phyloP scores from a whole-genome alignment of 371 early-diverging fungal species.

The Haplosporangium sp. region DNA sequence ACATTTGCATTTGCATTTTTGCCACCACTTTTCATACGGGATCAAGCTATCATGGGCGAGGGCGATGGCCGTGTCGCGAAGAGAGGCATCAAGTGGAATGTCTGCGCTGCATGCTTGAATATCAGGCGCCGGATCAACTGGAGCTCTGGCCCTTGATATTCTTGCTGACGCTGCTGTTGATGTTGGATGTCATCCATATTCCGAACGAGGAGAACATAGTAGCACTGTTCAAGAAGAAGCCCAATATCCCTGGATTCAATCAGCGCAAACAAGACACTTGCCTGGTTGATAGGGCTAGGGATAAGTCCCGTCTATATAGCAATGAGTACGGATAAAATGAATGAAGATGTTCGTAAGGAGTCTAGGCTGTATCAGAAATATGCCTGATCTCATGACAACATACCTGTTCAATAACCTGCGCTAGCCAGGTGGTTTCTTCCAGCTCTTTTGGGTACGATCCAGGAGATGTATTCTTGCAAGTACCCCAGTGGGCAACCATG shows the following conservation, averaged over 20 bases:
- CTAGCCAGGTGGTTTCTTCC: constrained; percentile 41
- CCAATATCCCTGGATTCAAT: constrained; percentile 46
- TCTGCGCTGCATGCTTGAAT: constrained; percentile 45
- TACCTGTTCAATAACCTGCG: constrained; percentile 46
- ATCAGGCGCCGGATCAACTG: constrained; percentile 32
- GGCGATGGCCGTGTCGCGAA: constrained; percentile 4
- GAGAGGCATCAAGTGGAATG: constrained; percentile 48
- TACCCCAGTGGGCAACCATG: constrained; percentile 47
- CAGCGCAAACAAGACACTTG: constrained; percentile 36
- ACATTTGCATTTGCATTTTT: too few species aligned
- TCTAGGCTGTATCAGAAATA: background rate
- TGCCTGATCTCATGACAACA: background rate
- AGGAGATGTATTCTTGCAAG: constrained; percentile 38
- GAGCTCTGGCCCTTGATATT: constrained; percentile 17
- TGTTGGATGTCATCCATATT: constrained; percentile 31
- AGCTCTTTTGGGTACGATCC: constrained; percentile 47
- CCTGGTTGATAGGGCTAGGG: constrained; percentile 42
- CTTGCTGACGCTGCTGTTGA: constrained; percentile 7
- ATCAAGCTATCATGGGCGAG: background rate
- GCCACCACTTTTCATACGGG: too few species aligned
- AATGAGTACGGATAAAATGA: background rate
- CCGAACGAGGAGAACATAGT: constrained; percentile 39
- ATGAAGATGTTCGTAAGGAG: background rate
- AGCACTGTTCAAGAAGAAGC: constrained; percentile 44
- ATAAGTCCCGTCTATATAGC: constrained; percentile 41